Conservation (phyloP, 2,329 filamentous ascomycete genomes). For the Aspergillus ochraceus region DNA sequence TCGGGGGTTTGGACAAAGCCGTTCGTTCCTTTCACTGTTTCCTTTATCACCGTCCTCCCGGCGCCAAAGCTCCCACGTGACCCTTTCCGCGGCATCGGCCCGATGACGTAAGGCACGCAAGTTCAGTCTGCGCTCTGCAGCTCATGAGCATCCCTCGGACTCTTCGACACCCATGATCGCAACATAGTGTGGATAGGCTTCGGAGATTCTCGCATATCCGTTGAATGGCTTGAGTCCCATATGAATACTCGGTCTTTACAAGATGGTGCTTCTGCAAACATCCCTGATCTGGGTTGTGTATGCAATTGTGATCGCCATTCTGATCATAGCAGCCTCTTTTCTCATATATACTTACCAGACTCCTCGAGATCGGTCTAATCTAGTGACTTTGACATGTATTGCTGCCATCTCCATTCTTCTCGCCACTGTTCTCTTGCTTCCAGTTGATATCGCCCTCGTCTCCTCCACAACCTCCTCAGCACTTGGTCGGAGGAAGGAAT, state of each 20-base stretch:
- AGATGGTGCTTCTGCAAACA: conserved; percentile 74
- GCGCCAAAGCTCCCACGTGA: background rate
- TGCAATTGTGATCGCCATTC: conserved; percentile 73
- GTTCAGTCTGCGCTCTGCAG: background rate
- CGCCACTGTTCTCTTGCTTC: conserved; percentile 86
- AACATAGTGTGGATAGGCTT: background rate
- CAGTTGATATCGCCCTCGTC: conserved; percentile 92
- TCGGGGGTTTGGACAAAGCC: background rate
- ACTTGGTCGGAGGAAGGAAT: conserved; percentile 83
- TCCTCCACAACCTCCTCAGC: conserved; percentile 79
- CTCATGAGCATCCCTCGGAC: background rate
- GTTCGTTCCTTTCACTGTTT: background rate
- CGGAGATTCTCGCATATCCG: background rate
- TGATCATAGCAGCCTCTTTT: conserved; percentile 74
- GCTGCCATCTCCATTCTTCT: conserved; percentile 83
- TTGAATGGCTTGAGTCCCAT: conserved; percentile 8
- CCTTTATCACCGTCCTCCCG: background rate
- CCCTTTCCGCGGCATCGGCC: no score
- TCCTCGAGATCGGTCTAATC: conserved; percentile 77
- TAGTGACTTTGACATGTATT: conserved; percentile 81
- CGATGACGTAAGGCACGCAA: background rate
- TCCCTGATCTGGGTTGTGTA: conserved; percentile 96
- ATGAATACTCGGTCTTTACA: conserved; percentile 15
- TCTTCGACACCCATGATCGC: background rate
- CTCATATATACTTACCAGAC: conserved; percentile 93